Evolutionary conservation across 2,329 filamentous ascomycete genomes (phyloP).

Genomic region (Dactylellina haptotyla): DNA sequence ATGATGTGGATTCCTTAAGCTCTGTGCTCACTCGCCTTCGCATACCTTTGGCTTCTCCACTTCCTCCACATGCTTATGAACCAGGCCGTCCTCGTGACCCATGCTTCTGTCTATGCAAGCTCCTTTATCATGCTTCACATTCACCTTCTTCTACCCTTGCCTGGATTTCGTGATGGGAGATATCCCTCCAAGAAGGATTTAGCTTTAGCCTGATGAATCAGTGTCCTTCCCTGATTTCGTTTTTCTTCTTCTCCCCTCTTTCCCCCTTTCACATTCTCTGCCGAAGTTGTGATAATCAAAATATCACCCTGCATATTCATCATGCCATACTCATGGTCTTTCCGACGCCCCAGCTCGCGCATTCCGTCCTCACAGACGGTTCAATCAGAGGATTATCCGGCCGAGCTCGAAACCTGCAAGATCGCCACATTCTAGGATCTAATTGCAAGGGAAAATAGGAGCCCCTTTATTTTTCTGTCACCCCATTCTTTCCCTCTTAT

Average conservation of each 20-base stretch:
- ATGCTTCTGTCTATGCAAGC: constrained; percentile 35
- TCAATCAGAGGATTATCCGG: constrained; percentile 35
- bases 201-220: constrained; percentile 45
- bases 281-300: constrained; percentile 30
- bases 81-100: constrained; percentile 49
- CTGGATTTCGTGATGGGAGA: constrained; percentile 18
- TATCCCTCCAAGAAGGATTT: constrained; percentile 26
- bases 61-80: constrained; percentile 15
- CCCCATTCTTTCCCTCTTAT: neutral
- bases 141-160: constrained; percentile 13
- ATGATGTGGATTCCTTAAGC: constrained; percentile 13
- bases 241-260: neutral
- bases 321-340: constrained; percentile 35
- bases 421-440: neutral
- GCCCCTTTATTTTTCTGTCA: neutral
- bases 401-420: neutral
- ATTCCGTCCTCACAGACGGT: constrained; percentile 6
- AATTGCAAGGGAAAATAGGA: neutral
- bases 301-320: constrained; percentile 38
- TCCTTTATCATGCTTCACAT: constrained; percentile 16
- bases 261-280: constrained; percentile 5
- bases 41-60: constrained; percentile 16
- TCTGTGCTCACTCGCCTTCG: constrained; percentile 3
- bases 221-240: constrained; percentile 30
- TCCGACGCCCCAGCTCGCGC: constrained; percentile 8